Evolutionary conservation across 805 yeast genomes (phyloP).

Genomic region (Saccharomycopsis lassenensis): DNA sequence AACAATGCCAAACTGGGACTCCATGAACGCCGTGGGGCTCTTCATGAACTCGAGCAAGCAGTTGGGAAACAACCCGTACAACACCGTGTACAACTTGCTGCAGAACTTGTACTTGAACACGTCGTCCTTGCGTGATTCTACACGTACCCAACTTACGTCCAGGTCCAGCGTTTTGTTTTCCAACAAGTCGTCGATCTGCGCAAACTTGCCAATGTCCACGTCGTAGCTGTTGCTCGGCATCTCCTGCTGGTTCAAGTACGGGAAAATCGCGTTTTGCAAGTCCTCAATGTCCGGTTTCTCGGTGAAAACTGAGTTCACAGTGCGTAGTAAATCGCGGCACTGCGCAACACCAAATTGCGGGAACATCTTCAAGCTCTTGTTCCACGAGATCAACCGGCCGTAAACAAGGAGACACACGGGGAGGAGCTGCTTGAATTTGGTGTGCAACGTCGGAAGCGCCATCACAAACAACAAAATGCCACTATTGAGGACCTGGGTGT

Average conservation of each 20-base stretch:
- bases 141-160: too few relatives aligned
- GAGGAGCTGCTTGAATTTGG: constrained; percentile 3
- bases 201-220: too few relatives aligned
- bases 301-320: too few relatives aligned
- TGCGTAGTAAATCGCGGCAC: too few relatives aligned
- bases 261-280: too few relatives aligned
- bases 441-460: constrained; percentile 7
- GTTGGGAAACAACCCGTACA: constrained; percentile 17
- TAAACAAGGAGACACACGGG: constrained; percentile 8
- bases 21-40: constrained; percentile 8
- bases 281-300: too few relatives aligned
- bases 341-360: neutral
- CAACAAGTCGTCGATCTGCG: too few relatives aligned
- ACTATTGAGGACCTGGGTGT: constrained; percentile 8
- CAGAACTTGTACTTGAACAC: constrained; percentile 5
- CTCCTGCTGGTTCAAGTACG: too few relatives aligned
- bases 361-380: constrained; percentile 9
- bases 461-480: constrained; percentile 9
- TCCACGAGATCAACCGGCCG: constrained; percentile 11
- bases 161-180: too few relatives aligned
- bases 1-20: constrained; percentile 3
- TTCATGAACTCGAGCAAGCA: constrained; percentile 6
- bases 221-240: too few relatives aligned
- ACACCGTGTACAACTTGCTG: constrained; percentile 8
- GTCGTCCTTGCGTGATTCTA: too few relatives aligned